Percentiles rank a stretch among this genome's conserved stretches.
phyloP scores from a whole-genome alignment of 768 basidiomycete genomes.

The Kwoniella sp. region DNA sequence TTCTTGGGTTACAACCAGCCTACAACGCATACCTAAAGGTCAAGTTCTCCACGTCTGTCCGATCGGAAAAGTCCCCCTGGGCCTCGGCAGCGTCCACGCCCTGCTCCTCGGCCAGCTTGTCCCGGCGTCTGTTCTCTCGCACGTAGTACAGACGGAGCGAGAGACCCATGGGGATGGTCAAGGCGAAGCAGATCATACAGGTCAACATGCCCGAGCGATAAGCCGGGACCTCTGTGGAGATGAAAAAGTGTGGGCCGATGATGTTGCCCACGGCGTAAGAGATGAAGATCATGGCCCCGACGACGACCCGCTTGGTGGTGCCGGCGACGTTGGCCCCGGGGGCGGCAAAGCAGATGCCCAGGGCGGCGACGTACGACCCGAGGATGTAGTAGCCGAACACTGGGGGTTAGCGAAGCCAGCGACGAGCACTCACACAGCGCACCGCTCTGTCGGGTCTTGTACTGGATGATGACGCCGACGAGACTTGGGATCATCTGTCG shows the following conservation, averaged over 20 bases:
- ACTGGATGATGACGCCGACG: constrained; percentile 32
- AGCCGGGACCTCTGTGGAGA: constrained; percentile 24
- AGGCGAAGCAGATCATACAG: constrained; percentile 24
- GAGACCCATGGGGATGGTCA: constrained; percentile 14
- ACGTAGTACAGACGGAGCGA: constrained; percentile 19
- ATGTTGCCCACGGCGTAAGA: constrained; percentile 33
- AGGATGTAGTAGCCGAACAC: constrained; percentile 34
- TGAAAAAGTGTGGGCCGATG: constrained; percentile 32
- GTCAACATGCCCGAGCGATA: constrained; percentile 29
- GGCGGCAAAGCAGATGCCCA: constrained; percentile 30
- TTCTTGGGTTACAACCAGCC: background rate
- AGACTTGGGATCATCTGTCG: constrained; percentile 21
- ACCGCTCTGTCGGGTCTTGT: constrained; percentile 20
- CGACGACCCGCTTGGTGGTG: constrained; percentile 31
- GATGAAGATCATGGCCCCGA: constrained; percentile 31
- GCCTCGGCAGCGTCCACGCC: constrained; percentile 4
- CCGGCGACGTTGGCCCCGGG: constrained; percentile 32
- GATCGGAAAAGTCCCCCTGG: constrained; percentile 15
- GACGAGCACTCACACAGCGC: constrained; percentile 12
- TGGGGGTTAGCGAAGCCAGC: background rate
- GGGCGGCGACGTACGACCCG: constrained; percentile 28
- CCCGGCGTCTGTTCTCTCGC: constrained; percentile 13
- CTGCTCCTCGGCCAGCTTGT: constrained; percentile 4
- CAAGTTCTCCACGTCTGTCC: constrained; percentile 18
- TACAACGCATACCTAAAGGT: constrained; percentile 22